Percentiles rank a stretch among this genome's conserved stretches.
These are phyloP conservation scores for Metschnikowia bowlesiae DNA, from an alignment of 805 yeast genomes.

Conservation along the genomic window DNA sequence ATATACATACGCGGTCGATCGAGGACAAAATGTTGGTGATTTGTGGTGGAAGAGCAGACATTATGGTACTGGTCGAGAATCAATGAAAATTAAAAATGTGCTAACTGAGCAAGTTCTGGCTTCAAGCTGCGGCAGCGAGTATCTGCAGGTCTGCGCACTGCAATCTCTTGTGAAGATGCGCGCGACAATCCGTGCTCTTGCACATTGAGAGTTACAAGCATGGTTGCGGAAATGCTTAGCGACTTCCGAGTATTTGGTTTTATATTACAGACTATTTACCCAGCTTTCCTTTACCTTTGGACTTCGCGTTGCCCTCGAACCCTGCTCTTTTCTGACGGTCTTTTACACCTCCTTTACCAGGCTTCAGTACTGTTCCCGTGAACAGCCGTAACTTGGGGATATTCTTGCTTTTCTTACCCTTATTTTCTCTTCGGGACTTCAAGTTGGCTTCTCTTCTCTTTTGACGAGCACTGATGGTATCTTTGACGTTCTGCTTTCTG, in stretches of 20 bases:
- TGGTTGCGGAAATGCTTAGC: neutral
- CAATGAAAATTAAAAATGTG: neutral
- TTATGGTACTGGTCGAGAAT: constrained; percentile 2
- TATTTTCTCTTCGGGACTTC: constrained; percentile 78
- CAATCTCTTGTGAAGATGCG: neutral
- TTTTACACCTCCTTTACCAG: constrained; percentile 29
- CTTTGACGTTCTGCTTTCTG: constrained; percentile 74
- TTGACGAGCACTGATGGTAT: constrained; percentile 65
- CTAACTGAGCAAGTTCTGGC: constrained; percentile 1
- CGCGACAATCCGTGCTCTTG: neutral
- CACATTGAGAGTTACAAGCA: neutral
- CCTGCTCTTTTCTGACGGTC: constrained; percentile 65
- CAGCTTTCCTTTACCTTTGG: constrained; percentile 26
- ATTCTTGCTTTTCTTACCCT: constrained; percentile 72
- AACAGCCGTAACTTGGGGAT: constrained; percentile 67
- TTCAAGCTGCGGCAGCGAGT: neutral
- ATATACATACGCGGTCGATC: constrained; percentile 17
- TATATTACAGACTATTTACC: constrained; percentile 18
- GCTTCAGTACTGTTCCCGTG: constrained; percentile 46
- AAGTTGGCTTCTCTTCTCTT: constrained; percentile 92
- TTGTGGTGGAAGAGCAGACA: constrained; percentile 17
- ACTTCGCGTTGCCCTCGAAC: constrained; percentile 70
- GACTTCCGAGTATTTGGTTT: neutral
- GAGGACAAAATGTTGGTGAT: constrained; percentile 13
- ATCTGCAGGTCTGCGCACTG: constrained; percentile 2